A percentile compares a stretch with the other conserved stretches of the same genome.
Conservation (phyloP, 768 basidiomycete genomes). For the Boletus reticuloceps region DNA sequence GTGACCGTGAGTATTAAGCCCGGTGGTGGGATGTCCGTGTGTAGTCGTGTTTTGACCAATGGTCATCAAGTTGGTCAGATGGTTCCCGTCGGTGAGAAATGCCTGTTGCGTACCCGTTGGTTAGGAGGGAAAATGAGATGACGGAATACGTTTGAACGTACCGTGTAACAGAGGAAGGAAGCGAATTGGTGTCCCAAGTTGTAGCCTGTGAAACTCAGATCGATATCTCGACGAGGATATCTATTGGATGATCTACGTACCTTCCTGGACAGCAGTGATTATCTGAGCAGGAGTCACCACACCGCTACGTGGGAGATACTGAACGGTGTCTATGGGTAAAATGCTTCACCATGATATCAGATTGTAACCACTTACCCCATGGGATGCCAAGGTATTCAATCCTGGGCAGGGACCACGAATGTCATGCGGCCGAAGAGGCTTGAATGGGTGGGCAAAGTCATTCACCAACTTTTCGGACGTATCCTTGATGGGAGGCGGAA, state of each 20-base stretch:
- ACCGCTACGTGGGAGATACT: constrained; percentile 16
- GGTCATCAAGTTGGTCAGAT: constrained; percentile 24
- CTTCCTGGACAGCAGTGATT: constrained; percentile 21
- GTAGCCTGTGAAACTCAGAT: constrained; percentile 9
- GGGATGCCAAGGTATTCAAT: constrained; percentile 21
- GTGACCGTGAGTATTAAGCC: constrained; percentile 20
- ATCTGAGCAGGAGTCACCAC: constrained; percentile 19
- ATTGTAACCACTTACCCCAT: constrained; percentile 13
- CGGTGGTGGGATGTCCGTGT: constrained; percentile 1
- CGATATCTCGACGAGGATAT: neutral
- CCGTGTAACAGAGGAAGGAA: constrained; percentile 15
- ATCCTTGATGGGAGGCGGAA: constrained; percentile 10
- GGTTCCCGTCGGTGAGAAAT: constrained; percentile 24
- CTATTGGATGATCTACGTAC: neutral
- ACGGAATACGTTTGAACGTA: neutral
- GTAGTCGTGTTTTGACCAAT: constrained; percentile 20
- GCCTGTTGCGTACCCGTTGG: neutral
- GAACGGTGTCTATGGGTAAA: neutral
- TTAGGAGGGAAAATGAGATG: neutral
- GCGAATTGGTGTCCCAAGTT: constrained; percentile 22
- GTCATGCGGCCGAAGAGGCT: constrained; percentile 8
- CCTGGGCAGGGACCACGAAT: constrained; percentile 21
- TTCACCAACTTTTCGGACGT: constrained; percentile 10
- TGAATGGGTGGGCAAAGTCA: constrained; percentile 11
- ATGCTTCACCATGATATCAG: neutral